Conservation (phyloP, 306 rosid genomes). For the Hippophae rhamnoides region DNA sequence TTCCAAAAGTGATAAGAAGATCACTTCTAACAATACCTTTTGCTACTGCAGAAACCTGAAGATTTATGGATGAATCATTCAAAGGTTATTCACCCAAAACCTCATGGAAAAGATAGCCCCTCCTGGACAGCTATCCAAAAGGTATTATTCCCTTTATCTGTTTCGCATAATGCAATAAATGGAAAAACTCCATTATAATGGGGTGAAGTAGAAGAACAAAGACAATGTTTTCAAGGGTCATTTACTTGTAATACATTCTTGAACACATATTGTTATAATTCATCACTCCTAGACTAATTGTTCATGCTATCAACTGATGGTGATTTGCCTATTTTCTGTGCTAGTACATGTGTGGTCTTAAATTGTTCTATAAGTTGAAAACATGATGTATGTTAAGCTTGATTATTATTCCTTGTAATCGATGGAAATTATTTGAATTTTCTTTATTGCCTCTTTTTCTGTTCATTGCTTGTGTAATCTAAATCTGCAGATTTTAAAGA, state of each 20-base stretch:
- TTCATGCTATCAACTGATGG: too few relatives aligned
- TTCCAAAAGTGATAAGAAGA: conserved; percentile 8
- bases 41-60: conserved; percentile 68
- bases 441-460: conserved; percentile 9
- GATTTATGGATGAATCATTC: conserved; percentile 94
- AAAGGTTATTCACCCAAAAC: conserved; percentile 70
- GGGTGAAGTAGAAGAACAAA: neutral
- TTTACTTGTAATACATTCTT: neutral
- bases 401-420: neutral
- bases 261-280: neutral
- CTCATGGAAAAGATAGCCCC: conserved; percentile 65
- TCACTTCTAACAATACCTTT: conserved; percentile 18
- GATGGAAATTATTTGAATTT: conserved; percentile 12
- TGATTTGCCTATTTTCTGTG: too few relatives aligned
- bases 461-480: conserved; percentile 14
- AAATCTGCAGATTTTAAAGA: conserved; percentile 55
- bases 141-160: conserved; percentile 30
- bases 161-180: neutral
- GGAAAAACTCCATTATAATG: neutral
- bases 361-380: conserved; percentile 1
- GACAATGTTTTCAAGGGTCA: neutral
- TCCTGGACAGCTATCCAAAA: conserved; percentile 72
- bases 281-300: neutral
- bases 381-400: neutral
- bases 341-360: too few relatives aligned